Percentiles rank a stretch among this genome's conserved stretches.
Evolutionary conservation across 2,329 filamentous ascomycete species (phyloP).

Genomic region (Beauveria australis): DNA sequence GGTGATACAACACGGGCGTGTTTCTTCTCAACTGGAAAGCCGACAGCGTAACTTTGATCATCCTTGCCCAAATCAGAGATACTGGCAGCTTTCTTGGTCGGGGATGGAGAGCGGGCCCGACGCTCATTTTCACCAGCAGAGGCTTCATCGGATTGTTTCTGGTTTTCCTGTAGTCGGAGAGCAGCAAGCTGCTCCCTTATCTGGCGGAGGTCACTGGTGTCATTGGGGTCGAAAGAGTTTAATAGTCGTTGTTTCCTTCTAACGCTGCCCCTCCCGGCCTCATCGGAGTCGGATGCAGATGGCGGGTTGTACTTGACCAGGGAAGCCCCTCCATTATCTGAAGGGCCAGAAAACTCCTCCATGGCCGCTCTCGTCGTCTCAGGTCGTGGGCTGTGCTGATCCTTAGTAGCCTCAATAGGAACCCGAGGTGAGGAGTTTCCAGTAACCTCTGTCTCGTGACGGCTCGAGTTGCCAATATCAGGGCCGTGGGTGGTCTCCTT

Average conservation of each 20-base stretch:
- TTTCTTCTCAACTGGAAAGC: slow-evolving; percentile 28
- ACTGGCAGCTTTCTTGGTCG: neutral
- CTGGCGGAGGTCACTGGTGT: slow-evolving; percentile 40
- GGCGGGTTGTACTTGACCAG: slow-evolving; percentile 27
- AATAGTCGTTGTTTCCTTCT: slow-evolving; percentile 31
- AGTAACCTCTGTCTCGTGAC: neutral
- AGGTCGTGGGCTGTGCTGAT: neutral
- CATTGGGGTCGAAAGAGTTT: slow-evolving; percentile 43
- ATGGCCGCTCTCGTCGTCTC: neutral
- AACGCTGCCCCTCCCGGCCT: slow-evolving; percentile 26
- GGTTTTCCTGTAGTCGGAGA: slow-evolving; percentile 24
- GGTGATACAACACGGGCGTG: slow-evolving; percentile 66
- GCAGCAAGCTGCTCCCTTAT: slow-evolving; percentile 43
- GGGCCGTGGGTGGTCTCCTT: neutral
- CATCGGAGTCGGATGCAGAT: slow-evolving; percentile 33
- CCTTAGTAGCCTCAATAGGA: neutral
- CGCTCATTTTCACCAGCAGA: neutral
- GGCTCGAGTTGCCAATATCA: neutral
- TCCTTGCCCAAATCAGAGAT: neutral
- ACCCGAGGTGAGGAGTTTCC: neutral
- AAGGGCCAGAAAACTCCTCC: neutral
- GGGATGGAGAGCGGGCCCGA: slow-evolving; percentile 14
- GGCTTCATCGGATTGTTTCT: slow-evolving; percentile 7
- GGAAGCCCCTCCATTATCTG: neutral
- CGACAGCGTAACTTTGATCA: slow-evolving; percentile 25